Evolutionary conservation across 352 stramenopile genomes (phyloP), one percentile per base, ranked within the genome.

Genomic region (Phytophthora sp.): DNA sequence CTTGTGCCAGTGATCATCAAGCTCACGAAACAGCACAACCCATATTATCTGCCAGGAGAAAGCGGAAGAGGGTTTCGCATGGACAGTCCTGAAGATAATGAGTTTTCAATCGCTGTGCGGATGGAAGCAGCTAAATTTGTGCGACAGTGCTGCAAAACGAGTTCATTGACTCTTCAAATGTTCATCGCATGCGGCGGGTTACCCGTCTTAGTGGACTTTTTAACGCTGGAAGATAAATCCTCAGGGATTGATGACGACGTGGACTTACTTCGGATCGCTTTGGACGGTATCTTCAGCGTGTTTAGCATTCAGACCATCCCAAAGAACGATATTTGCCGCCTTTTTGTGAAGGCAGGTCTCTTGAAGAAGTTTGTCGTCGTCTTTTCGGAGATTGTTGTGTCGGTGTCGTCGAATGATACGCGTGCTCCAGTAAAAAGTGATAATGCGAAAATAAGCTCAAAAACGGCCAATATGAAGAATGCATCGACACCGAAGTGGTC

Each of bases 281-380:
- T 98, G 48, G 87, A 97, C 53, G 92, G 93, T 38, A 96, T 97
- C 41, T 79, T 92, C 49, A 91, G 88, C 49, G 88, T 98, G 4
- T 98, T 98, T 59, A 79, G 84, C 7, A 79, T 98, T 3, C 92
- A 96, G 62, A 95, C 91, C 1, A 97, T 97, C 41, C 88, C 87
- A 3, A 97, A 97, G 52, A 96, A 97, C 63, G 93, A 98, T 50
- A 97, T 97, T 60, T 98, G 92, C 58, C 85, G 92, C 10, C 79
- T 98, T n/a, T 98, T 98, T 64, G 89, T 97, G 5, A 97, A 97
- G 61, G 84, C 95, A 0, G 92, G 92, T 0, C 62, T 98, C 9
- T 72, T 98, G 7, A 81, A 82, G 26, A 93, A 95, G 69, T 94
- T 97, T 38, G 79, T 97, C 32, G 61, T 84, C 1, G 87, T 96